Conservation (phyloP, 2,329 filamentous ascomycete genomes). For the Leptographium galeiforme region DNA sequence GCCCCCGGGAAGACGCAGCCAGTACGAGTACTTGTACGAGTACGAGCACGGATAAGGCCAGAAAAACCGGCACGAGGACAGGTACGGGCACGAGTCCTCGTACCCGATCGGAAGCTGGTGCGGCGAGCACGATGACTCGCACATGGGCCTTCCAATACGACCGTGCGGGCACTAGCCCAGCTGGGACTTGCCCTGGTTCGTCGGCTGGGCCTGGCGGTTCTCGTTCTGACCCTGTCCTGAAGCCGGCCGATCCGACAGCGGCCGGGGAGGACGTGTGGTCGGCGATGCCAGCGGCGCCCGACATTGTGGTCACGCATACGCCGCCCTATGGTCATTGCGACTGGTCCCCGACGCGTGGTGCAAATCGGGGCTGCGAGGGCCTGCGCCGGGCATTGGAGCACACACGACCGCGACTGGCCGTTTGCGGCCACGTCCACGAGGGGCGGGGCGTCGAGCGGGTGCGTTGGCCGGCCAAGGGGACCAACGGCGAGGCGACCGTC, state of each 20-base stretch:
- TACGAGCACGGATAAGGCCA: too few species aligned
- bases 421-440: slow-evolving; percentile 63
- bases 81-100: too few species aligned
- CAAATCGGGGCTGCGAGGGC: slow-evolving; percentile 43
- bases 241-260: background rate
- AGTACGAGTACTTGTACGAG: too few species aligned
- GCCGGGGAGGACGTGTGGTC: slow-evolving; percentile 36
- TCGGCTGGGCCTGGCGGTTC: background rate
- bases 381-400: slow-evolving; percentile 44
- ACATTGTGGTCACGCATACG: slow-evolving; percentile 60
- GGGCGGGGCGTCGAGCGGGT: slow-evolving; percentile 51
- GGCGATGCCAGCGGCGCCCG: slow-evolving; percentile 43
- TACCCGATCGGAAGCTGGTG: too few species aligned
- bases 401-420: slow-evolving; percentile 47
- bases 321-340: slow-evolving; percentile 51
- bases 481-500: slow-evolving; percentile 5
- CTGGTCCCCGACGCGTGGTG: slow-evolving; percentile 21
- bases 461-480: slow-evolving; percentile 33
- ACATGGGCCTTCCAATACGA: slow-evolving; percentile 56
- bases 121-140: background rate
- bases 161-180: slow-evolving; percentile 3
- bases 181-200: background rate
- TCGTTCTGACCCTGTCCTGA: background rate
- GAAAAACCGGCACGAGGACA: too few species aligned
- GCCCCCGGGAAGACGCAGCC: slow-evolving; percentile 31